A percentile compares a stretch with the other conserved stretches of the same genome.
Conservation (phyloP, 345 rosid species). For the Lumnitzera racemosa region DNA sequence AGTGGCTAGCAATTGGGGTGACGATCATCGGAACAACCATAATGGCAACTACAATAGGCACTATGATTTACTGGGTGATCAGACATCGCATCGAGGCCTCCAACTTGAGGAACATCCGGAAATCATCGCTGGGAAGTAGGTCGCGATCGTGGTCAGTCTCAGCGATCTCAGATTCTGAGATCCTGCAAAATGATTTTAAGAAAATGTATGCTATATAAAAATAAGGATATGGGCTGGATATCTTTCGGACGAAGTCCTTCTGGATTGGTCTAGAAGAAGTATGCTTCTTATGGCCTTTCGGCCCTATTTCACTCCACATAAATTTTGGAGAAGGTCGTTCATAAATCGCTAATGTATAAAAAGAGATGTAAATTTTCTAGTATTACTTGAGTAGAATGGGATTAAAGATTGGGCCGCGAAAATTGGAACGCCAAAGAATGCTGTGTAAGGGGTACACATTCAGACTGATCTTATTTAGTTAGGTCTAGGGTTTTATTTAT, state of each 20-base stretch:
- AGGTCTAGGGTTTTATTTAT: too few relatives aligned
- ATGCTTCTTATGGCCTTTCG: neutral
- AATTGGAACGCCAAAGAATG: too few relatives aligned
- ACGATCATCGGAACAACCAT: constrained; percentile 71
- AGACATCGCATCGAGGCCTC: constrained; percentile 75
- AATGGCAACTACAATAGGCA: constrained; percentile 88
- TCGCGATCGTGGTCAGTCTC: constrained; percentile 55
- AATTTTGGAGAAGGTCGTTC: too few relatives aligned
- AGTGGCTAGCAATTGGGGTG: constrained; percentile 73
- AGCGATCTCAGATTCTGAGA: constrained; percentile 56
- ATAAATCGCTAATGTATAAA: too few relatives aligned
- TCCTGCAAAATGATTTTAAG: constrained; percentile 51
- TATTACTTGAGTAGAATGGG: too few relatives aligned
- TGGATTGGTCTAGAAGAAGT: neutral
- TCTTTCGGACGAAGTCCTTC: neutral
- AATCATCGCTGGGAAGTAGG: constrained; percentile 48
- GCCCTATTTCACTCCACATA: too few relatives aligned
- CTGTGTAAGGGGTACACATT: too few relatives aligned
- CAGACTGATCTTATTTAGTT: too few relatives aligned
- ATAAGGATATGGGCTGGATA: neutral
- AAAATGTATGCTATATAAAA: constrained; percentile 71
- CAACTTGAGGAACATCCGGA: constrained; percentile 53
- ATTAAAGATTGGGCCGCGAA: too few relatives aligned
- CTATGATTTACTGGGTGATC: constrained; percentile 90
- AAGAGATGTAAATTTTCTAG: too few relatives aligned